Evolutionary conservation across 805 yeast genomes (phyloP), one percentile per base, ranked within the genome.

Genomic region (Candida boleticola): DNA sequence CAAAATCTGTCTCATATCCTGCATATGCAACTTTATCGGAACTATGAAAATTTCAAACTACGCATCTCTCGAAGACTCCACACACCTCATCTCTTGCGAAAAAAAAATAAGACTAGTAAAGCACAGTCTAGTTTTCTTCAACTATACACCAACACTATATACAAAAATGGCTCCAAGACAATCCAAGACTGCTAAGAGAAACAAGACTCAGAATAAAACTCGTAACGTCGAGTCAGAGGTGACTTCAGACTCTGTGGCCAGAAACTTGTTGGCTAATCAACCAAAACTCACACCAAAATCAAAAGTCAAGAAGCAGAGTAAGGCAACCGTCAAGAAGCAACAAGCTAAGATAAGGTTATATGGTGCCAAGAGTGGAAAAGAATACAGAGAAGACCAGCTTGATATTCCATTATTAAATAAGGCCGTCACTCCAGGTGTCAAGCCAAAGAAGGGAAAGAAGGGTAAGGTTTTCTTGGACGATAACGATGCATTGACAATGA

Each of bases 341-440:
- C 82, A 84, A 51, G 77, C 80, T 30, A 71, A 71, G 45, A 73
- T 80, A 33, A 73, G 85, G 56, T 68, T 85, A 37, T 85, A 85
- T 54, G 95, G 95, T 22, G 76, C 79, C 36, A 76, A 77, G 51
- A 67, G 60, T 44, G 74, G 77, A 25, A 71, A 72, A 47, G 79
- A 69, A 44, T 87, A 82, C 55, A 72, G 80, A 9, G 97, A 90
- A 51, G 83, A 81, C 46, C 95, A 89, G 52, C 69, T 90, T 30
- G 80, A 84, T 34, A 68, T 90, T 27, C 97, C 97, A 22, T 72
- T 75, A 20, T 73, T 92, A 55, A 92, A 92, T 61, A 83, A 78
- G 50, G 88, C 97, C 3, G 75, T 90, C 26, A 77, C 80, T 36
- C 97, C 98, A 0, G 98, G 98, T 29, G 83, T 71, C 5, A 68